Percentiles rank a stretch among this genome's conserved stretches.
These are phyloP conservation scores for Cinnamomum micranthum DNA, from an alignment of 164 flowering plant species.

Conservation along the genomic window DNA sequence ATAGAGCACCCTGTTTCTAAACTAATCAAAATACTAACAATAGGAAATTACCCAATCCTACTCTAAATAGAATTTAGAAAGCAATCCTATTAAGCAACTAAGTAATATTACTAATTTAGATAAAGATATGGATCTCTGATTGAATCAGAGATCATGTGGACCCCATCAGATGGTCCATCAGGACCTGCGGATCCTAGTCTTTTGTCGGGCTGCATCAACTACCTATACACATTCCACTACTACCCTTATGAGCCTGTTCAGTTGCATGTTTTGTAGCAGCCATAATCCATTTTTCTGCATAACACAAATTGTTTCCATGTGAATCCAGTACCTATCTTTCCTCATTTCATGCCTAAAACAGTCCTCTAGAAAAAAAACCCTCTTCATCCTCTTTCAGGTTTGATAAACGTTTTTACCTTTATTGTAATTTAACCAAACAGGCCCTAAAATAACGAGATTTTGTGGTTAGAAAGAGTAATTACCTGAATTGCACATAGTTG, in stretches of 20 bases:
- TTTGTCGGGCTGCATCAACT: too few relatives aligned
- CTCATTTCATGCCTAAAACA: background rate
- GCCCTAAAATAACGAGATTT: background rate
- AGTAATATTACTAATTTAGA: too few relatives aligned
- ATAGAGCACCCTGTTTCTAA: too few relatives aligned
- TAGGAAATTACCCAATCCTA: too few relatives aligned
- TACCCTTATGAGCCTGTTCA: background rate
- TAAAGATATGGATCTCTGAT: too few relatives aligned
- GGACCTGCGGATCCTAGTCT: too few relatives aligned
- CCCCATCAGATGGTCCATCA: too few relatives aligned
- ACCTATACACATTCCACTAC: background rate
- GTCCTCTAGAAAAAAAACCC: background rate
- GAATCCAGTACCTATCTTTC: background rate
- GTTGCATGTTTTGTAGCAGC: background rate
- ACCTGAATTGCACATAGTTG: conserved; percentile 95
- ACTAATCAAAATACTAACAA: too few relatives aligned
- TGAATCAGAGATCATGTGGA: too few relatives aligned
- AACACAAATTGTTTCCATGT: background rate
- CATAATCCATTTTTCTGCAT: background rate
- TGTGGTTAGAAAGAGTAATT: conserved; percentile 3
- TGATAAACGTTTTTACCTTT: too few relatives aligned
- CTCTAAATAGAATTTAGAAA: too few relatives aligned
- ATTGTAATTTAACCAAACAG: background rate
- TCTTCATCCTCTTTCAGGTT: background rate
- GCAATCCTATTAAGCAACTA: too few relatives aligned